Percentiles rank a stretch among this genome's conserved stretches.
These are phyloP conservation scores for Fusarium brevicatenulatum DNA, from an alignment of 2,329 filamentous ascomycete genomes.

Conservation along the genomic window DNA sequence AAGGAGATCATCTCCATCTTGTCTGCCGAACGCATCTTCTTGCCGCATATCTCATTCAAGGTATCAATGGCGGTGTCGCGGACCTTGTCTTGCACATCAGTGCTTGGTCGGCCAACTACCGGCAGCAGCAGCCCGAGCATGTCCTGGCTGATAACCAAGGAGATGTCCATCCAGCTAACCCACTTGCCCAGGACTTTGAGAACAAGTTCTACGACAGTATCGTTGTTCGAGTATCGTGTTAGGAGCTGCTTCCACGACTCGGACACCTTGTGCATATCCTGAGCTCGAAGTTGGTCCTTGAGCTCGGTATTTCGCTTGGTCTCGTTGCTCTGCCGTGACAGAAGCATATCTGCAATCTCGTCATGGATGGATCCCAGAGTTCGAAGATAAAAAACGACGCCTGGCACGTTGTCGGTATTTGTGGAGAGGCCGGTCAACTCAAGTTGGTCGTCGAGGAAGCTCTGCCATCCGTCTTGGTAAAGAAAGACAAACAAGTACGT, in stretches of 20 bases:
- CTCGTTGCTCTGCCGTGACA: slow-evolving; percentile 81
- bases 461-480: slow-evolving; percentile 87
- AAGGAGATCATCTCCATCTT: slow-evolving; percentile 95
- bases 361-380: slow-evolving; percentile 92
- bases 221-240: slow-evolving; percentile 76
- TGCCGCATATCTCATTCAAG: slow-evolving; percentile 93
- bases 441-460: slow-evolving; percentile 91
- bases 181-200: slow-evolving; percentile 94
- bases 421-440: slow-evolving; percentile 74
- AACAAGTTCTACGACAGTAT: slow-evolving; percentile 84
- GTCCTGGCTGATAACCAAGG: slow-evolving; percentile 87
- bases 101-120: slow-evolving; percentile 79
- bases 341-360: slow-evolving; percentile 93
- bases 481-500: slow-evolving; percentile 92
- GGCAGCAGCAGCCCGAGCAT: slow-evolving; percentile 89
- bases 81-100: slow-evolving; percentile 77
- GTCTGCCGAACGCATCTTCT: slow-evolving; percentile 95
- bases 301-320: slow-evolving; percentile 87
- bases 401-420: slow-evolving; percentile 75
- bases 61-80: slow-evolving; percentile 93
- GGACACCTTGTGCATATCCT: slow-evolving; percentile 90
- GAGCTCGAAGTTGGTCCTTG: slow-evolving; percentile 87
- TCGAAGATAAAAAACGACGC: slow-evolving; percentile 87
- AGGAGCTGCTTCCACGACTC: slow-evolving; percentile 93
- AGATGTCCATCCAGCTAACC: slow-evolving; percentile 99